A percentile compares a stretch with the other conserved stretches of the same genome.
These are phyloP conservation scores for Kodamaea laetipori DNA, from an alignment of 805 yeast genomes.

Conservation along the genomic window DNA sequence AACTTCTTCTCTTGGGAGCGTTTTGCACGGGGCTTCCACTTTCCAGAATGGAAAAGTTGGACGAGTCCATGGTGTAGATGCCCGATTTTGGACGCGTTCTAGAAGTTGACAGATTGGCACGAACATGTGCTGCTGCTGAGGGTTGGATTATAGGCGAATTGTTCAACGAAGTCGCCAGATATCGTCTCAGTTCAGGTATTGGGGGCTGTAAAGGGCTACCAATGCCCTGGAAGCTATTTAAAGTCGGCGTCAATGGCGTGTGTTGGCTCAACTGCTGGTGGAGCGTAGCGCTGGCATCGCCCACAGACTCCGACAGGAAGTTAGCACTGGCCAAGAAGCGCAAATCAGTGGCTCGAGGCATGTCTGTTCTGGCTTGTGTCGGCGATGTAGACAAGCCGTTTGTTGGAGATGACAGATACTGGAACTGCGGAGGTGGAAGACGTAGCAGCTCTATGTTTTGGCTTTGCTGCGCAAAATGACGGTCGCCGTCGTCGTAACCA, in stretches of 20 bases:
- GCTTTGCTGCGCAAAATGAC: not conserved
- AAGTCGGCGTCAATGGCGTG: conserved; percentile 8
- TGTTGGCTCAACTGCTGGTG: conserved; percentile 11
- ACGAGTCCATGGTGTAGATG: conserved; percentile 31
- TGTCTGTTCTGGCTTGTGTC: not conserved
- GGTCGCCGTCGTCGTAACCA: conserved; percentile 3
- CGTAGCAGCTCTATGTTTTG: conserved; percentile 1
- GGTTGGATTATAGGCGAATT: conserved; percentile 25
- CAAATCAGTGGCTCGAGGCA: conserved; percentile 24
- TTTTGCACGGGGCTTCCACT: conserved; percentile 23
- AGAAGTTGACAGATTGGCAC: conserved; percentile 15
- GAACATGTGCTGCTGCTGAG: conserved; percentile 16
- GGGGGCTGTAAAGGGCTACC: conserved; percentile 2
- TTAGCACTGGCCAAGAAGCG: conserved; percentile 39
- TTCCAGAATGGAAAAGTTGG: conserved; percentile 31
- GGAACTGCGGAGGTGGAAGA: conserved; percentile 7
- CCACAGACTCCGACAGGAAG: conserved; percentile 40
- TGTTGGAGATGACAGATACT: not conserved
- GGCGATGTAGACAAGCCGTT: not conserved
- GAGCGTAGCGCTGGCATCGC: conserved; percentile 9
- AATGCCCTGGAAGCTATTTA: not conserved
- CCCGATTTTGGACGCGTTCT: conserved; percentile 39
- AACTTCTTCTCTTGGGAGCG: conserved; percentile 11
- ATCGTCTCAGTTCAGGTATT: conserved; percentile 18
- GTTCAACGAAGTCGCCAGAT: conserved; percentile 23